Percentiles rank a stretch among this genome's conserved stretches.
Conservation (phyloP, 352 stramenopile species). For the Phytophthora sansomeana region DNA sequence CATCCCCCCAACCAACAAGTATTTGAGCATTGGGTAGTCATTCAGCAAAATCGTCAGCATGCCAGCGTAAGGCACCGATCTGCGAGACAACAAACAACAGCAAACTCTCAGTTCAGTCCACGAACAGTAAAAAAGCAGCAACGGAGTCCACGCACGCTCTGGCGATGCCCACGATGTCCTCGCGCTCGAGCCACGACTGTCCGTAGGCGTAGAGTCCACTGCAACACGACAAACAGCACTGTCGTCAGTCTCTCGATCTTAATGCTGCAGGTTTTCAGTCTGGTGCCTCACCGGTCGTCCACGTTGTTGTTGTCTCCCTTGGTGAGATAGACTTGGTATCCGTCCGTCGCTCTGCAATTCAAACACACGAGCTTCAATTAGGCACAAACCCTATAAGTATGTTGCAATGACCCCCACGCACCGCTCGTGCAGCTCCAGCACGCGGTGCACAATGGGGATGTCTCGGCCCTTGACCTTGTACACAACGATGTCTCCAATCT, state of each 20-base stretch:
- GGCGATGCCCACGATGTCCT: conserved; percentile 98
- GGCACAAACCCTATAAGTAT: neutral
- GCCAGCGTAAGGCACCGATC: conserved; percentile 96
- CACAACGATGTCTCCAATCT: conserved; percentile 94
- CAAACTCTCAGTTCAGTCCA: conserved; percentile 1
- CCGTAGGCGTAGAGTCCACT: conserved; percentile 97
- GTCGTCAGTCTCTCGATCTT: conserved; percentile 12
- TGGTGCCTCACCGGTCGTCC: conserved; percentile 89
- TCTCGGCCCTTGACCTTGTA: conserved; percentile 98
- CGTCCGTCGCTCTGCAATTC: conserved; percentile 67
- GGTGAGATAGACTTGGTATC: conserved; percentile 96
- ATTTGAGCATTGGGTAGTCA: conserved; percentile 98
- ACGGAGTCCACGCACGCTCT: conserved; percentile 71
- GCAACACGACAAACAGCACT: conserved; percentile 9
- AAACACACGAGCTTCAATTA: conserved; percentile 19
- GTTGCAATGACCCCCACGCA: conserved; percentile 25
- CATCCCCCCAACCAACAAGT: conserved; percentile 81
- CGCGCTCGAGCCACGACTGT: conserved; percentile 98
- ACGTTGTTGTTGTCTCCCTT: conserved; percentile 99
- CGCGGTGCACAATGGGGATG: conserved; percentile 99
- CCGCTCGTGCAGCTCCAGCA: conserved; percentile 97
- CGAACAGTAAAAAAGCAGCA: conserved; percentile 5
- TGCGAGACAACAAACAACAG: conserved; percentile 40
- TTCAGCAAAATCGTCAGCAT: conserved; percentile 99
- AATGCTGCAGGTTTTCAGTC: neutral